Base-by-base conservation (phyloP, 1,139 yeast genomes). In the Taphrina communis region DNA sequence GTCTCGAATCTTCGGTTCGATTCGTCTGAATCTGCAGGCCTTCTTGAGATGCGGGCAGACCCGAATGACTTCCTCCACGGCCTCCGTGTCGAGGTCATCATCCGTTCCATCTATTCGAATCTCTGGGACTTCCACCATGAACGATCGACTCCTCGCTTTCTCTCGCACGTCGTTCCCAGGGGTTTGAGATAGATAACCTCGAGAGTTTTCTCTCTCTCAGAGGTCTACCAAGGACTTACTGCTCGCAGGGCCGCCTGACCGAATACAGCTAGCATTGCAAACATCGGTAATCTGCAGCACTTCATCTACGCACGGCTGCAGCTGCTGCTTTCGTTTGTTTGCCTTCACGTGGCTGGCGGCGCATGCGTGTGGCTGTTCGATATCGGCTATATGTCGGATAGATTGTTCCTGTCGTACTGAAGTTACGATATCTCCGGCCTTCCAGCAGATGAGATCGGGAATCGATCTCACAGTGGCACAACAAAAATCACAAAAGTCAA, bases 51-150 rank as follows among this genome's bases (percentile, higher is more conserved):
- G 67, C 25, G 67, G 48, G 42, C 67, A 63, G 8, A 50, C 38
- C 36, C 46, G 42, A 39, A 63, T 17, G 38, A 44, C 48, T 2
- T 44, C 48, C 8, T 44, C 48, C 17, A 14, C 65, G 7, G 14
- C 31, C n/a, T 21, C 51, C n/a, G 14, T 12, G 12, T 41, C 38
- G 17, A 39, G 36, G 14, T n/a, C 55, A 46, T 42, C 61, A 2
- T 55, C 67, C 36, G 53, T 50, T 21, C 36, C 53, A 11, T 9
- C 53, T 38, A 63, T 17, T 8, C 6, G 36, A 7, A 55, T 63
- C 11, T 63, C 55, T 14, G 67, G 67, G 1, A 63, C 12, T n/a
- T n/a, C 67, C n/a, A 57, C 61, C 67, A 63, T 55, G 48, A n/a
- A 44, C 48, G 48, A 14, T 7, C 17, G 14, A 39, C 14, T 17